These are phyloP conservation scores for Leccinum pachyderme DNA, from an alignment of 1,284 basidiomycete genomes.

Conservation along the genomic window DNA sequence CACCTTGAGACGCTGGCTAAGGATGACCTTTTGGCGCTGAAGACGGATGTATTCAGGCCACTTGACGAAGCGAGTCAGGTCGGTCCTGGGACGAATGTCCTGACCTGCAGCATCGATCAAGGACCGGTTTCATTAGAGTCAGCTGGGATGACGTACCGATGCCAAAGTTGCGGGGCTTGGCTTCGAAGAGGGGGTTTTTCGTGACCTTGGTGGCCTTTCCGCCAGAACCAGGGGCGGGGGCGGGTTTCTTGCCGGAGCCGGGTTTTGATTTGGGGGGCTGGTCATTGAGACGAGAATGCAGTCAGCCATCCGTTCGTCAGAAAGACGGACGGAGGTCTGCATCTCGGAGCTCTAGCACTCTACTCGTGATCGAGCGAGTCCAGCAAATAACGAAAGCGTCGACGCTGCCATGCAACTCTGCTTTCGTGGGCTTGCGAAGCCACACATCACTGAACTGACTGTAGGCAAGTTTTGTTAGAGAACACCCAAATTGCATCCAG, in stretches of 20 bases:
- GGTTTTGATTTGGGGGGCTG: slow-evolving; percentile 73
- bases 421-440: slow-evolving; percentile 12
- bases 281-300: slow-evolving; percentile 79
- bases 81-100: slow-evolving; percentile 88
- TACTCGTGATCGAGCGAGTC: slow-evolving; percentile 25
- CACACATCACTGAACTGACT: slow-evolving; percentile 27
- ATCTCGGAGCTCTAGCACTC: slow-evolving; percentile 72
- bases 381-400: slow-evolving; percentile 31
- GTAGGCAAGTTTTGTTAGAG: slow-evolving; percentile 4
- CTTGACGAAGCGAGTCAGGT: slow-evolving; percentile 98
- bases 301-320: slow-evolving; percentile 47
- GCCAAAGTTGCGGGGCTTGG: slow-evolving; percentile 89
- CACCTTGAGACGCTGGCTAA: slow-evolving; percentile 97
- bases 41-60: slow-evolving; percentile 99
- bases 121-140: rapidly evolving
- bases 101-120: slow-evolving; percentile 59
- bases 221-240: slow-evolving; percentile 72
- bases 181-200: slow-evolving; percentile 97
- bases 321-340: slow-evolving; percentile 34
- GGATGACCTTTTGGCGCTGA: slow-evolving; percentile 98
- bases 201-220: slow-evolving; percentile 73
- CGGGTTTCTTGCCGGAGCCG: slow-evolving; percentile 76
- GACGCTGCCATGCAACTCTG: slow-evolving; percentile 22
- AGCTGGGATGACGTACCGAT: slow-evolving; percentile 65
- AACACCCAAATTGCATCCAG: slow-evolving; percentile 12